phyloP scores from a whole-genome alignment of 495 filamentous ascomycete species.

The Delitschia confertaspora region DNA sequence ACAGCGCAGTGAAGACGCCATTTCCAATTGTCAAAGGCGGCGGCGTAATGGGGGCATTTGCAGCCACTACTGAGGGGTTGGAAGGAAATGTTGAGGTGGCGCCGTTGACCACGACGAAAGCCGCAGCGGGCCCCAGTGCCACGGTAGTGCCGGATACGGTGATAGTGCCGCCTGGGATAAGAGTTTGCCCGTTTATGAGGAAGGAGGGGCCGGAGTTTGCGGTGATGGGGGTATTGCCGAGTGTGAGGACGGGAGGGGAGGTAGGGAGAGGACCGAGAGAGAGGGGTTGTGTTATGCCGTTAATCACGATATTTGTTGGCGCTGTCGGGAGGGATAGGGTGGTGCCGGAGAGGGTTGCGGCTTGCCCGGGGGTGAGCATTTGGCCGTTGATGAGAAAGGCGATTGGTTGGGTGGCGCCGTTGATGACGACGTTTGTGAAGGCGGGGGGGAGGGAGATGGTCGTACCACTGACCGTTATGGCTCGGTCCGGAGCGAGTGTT shows the following conservation, averaged over 20 bases:
- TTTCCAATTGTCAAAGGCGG: conserved; percentile 31
- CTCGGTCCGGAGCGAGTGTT: conserved; percentile 20
- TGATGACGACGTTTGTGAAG: conserved; percentile 16
- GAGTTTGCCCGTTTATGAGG: conserved; percentile 25
- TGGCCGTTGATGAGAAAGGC: conserved; percentile 16
- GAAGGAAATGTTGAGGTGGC: conserved; percentile 19
- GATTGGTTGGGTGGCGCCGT: conserved; percentile 15
- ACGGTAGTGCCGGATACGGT: conserved; percentile 29
- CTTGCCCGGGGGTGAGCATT: conserved; percentile 19
- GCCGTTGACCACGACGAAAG: conserved; percentile 29
- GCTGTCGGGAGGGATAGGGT: conserved; percentile 25
- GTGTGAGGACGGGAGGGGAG: conserved; percentile 4
- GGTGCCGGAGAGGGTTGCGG: conserved; percentile 16
- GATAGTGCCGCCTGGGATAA: conserved; percentile 29
- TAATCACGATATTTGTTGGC: too few species aligned
- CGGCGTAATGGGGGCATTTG: conserved; percentile 16
- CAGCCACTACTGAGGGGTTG: too few species aligned
- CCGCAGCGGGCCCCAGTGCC: conserved; percentile 24
- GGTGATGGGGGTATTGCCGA: conserved; percentile 10
- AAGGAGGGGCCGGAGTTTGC: conserved; percentile 14
- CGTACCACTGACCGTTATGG: conserved; percentile 18
- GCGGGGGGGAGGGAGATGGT: conserved; percentile 22
- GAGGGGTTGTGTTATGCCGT: background rate
- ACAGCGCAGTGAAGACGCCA: conserved; percentile 28
- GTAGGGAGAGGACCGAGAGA: background rate